Conservation (phyloP, 163 green algal species). For the Chlamydomonas reinhardtii region DNA sequence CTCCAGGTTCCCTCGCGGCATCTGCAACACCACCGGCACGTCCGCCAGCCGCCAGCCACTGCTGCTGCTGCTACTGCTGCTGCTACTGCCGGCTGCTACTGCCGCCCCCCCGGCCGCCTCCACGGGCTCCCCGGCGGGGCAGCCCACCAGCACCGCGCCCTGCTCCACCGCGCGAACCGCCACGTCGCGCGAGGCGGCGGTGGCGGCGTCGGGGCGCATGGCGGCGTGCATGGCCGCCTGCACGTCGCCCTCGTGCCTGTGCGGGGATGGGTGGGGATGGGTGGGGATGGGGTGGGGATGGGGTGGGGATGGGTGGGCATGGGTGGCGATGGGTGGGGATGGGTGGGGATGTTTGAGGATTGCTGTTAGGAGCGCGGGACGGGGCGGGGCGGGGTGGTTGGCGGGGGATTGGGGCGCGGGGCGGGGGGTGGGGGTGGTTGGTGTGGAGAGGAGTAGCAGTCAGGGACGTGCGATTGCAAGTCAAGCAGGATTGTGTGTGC, state of each 20-base stretch:
- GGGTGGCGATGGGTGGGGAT: no score
- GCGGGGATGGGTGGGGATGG: background rate
- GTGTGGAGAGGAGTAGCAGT: no score
- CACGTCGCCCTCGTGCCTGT: constrained; percentile 56
- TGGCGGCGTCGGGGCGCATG: constrained; percentile 74
- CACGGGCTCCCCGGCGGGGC: constrained; percentile 35
- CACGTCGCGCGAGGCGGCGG: constrained; percentile 59
- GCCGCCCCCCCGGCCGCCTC: background rate
- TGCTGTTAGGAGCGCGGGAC: no score
- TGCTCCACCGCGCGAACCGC: constrained; percentile 77
- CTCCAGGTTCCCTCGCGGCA: constrained; percentile 96
- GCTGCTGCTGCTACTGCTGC: background rate
- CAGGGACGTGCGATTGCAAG: no score
- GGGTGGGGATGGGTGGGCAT: no score
- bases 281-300: background rate
- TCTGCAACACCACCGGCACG: constrained; percentile 62
- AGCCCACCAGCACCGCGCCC: constrained; percentile 72
- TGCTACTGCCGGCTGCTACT: no score
- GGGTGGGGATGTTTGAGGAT: no score
- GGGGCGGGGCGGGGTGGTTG: no score
- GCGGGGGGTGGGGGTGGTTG: no score
- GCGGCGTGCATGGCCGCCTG: constrained; percentile 63
- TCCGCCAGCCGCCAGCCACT: background rate
- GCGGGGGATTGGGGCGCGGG: no score
- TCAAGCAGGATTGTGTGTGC: no score